Base-by-base conservation (phyloP, 352 stramenopile genomes). In the Globisporangium ultimum region DNA sequence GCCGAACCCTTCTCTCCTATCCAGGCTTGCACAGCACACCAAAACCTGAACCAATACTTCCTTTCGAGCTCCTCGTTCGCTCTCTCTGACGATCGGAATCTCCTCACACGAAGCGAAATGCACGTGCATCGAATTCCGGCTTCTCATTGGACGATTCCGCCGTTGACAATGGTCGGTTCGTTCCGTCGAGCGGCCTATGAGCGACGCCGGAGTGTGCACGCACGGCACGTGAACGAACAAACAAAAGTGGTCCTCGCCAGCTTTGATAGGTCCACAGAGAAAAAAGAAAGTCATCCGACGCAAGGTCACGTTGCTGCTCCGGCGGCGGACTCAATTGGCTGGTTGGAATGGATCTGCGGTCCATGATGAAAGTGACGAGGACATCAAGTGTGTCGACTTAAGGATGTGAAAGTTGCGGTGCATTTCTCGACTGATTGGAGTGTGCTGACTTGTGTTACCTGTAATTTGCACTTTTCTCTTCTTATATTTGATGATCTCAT, bases 131-230 rank as follows among this genome's bases (percentile, higher is more conserved):
- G 28, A 34, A 28, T 55, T 21, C 11, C 49, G 49, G 24, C n/a
- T 20, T 45, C 32, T 22, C 32, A 55, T 55, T 55, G 49, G 49
- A 13, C 24, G 49, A 55, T 24, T 8, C 24, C 24, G 48, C 32
- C 24, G 49, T 45, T 21, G 49, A 46, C 49, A 38, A 11, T 32
- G 32, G 3, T 18, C 49, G n/a, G 28, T 11, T n/a, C n/a, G 34
- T 56, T 18, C 2, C 48, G 48, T 12, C 24, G 2, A 18, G 22
- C 17, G 15, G 48, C 48, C 48, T 41, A 41, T 53, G 22, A 53
- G 24, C 14, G 48, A 17, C 49, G 34, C 32, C 3, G 14, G 40
- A 18, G 6, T 3, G 40, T 45, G 40, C 40, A 45, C 28, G 28
- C 28, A 36, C 7, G 40, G 13, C 40, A 45, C 40, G 12, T 45